Conservation (phyloP, 331 rosid species). For the Quercus phellos region DNA sequence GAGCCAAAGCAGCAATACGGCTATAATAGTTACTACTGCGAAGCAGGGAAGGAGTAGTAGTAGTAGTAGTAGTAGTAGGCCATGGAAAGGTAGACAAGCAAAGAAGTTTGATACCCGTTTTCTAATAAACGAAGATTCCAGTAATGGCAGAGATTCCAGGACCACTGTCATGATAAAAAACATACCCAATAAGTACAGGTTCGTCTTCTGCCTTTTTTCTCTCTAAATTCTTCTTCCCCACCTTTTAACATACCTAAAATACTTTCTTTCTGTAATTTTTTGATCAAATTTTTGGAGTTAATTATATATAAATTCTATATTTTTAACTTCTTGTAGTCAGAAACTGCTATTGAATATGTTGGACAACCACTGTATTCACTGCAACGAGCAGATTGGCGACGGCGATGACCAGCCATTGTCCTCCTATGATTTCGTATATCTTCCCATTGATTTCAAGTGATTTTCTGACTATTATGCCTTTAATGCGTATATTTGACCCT, state of each 20-base stretch:
- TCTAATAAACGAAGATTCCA: constrained; percentile 51
- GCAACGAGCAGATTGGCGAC: constrained; percentile 63
- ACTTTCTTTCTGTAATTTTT: no score
- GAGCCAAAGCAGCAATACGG: background rate
- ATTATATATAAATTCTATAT: background rate
- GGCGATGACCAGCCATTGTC: constrained; percentile 55
- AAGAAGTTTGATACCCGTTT: constrained; percentile 55
- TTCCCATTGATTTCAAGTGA: constrained; percentile 94
- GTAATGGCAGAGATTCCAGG: constrained; percentile 46
- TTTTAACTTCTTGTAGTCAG: constrained; percentile 45
- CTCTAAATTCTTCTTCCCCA: background rate
- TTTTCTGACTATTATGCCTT: background rate
- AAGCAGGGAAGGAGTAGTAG: constrained; percentile 16
- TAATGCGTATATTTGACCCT: background rate
- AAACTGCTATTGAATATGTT: constrained; percentile 71
- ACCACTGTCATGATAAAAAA: constrained; percentile 90
- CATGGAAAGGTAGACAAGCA: constrained; percentile 48
- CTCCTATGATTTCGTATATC: constrained; percentile 76
- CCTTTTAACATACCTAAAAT: background rate
- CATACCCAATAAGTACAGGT: constrained; percentile 95
- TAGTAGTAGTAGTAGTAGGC: background rate
- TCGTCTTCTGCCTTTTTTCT: background rate
- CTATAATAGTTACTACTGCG: background rate
- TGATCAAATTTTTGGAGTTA: no score
- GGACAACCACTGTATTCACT: constrained; percentile 86